A percentile compares a stretch with the other conserved stretches of the same genome.
phyloP scores from a whole-genome alignment of 768 basidiomycete genomes.

The Obba rivulosa region DNA sequence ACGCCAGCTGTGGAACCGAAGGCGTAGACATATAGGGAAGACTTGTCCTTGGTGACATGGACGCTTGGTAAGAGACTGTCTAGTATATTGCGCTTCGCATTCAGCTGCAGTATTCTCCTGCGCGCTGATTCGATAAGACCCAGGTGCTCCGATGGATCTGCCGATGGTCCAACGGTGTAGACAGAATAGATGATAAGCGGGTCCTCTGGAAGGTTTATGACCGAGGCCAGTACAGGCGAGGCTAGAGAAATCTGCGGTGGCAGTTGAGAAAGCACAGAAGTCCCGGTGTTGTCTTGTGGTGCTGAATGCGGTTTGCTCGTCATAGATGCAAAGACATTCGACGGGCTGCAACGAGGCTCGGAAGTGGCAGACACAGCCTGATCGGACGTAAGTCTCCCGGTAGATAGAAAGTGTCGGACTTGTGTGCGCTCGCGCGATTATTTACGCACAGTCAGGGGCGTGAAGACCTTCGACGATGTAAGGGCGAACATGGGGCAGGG shows the following conservation, averaged over 20 bases:
- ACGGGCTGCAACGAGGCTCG: background rate
- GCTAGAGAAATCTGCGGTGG: slow-evolving; percentile 29
- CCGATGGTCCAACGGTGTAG: slow-evolving; percentile 30
- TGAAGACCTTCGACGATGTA: no score
- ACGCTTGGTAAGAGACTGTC: slow-evolving; percentile 50
- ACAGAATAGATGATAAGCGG: slow-evolving; percentile 41
- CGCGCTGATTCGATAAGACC: slow-evolving; percentile 54
- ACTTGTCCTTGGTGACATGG: slow-evolving; percentile 37
- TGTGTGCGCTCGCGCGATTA: no score
- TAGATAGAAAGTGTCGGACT: no score
- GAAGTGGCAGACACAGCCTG: background rate
- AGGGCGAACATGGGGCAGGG: no score
- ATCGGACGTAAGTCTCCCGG: no score
- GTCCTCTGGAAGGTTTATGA: slow-evolving; percentile 38
- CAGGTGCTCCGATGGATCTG: slow-evolving; percentile 18
- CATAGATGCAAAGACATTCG: slow-evolving; percentile 13
- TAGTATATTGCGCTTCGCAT: slow-evolving; percentile 33
- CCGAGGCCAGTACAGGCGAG: slow-evolving; percentile 41
- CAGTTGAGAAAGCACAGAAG: slow-evolving; percentile 22
- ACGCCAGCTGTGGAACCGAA: slow-evolving; percentile 33
- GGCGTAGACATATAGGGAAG: slow-evolving; percentile 55
- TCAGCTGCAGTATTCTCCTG: slow-evolving; percentile 37
- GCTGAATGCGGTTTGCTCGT: slow-evolving; percentile 17
- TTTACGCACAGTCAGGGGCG: no score
- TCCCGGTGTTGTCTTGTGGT: slow-evolving; percentile 27